Base-by-base conservation (phyloP, 2,329 filamentous ascomycete species). In the Emmonsia crescens region DNA sequence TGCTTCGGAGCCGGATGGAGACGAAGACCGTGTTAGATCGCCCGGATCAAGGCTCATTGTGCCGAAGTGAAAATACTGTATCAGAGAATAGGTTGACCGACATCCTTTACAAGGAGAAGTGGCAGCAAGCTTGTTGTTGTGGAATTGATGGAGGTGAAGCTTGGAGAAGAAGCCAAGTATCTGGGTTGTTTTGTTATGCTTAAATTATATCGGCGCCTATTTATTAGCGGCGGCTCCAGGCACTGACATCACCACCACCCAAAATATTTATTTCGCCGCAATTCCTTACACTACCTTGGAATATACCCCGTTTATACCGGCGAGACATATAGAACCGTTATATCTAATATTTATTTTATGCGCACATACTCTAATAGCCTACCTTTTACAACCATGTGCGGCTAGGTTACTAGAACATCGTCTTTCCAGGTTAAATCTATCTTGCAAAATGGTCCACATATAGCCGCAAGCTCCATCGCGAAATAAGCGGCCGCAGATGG, bases 1-100 rank as follows among this genome's bases (percentile, higher is more conserved):
- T 89, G 89, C 88, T 65, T 90, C 90, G 73, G 91, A 94, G 82
- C 88, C 92, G 73, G 89, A 85, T 70, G 91, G 91, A 65, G 91
- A 94, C 68, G 74, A 72, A 61, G 75, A 75, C 70, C 75, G 74
- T 68, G 72, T 69, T 69, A 76, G 72, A 65, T 69, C 70, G 69
- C 70, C 72, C 59, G 74, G 70, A 73, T 77, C 74, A 72, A 74
- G 73, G 71, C 72, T 76, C 74, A 76, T 77, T 69, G 64, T 76
- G 71, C 70, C 66, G 69, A 68, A 68, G 61, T 69, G 64, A 64
- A 68, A 61, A 61, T 63, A 65, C 60, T 65, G 65, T 61, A 63
- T 61, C 63, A 64, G 61, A 42, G 55, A 60, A 61, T 61, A 66
- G 59, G 65, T 61, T 66, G 64, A 63, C 61, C 69, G 63, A 68